phyloP scores from a whole-genome alignment of 148 eudicot genomes.

The Rhododendron griersonianum region DNA sequence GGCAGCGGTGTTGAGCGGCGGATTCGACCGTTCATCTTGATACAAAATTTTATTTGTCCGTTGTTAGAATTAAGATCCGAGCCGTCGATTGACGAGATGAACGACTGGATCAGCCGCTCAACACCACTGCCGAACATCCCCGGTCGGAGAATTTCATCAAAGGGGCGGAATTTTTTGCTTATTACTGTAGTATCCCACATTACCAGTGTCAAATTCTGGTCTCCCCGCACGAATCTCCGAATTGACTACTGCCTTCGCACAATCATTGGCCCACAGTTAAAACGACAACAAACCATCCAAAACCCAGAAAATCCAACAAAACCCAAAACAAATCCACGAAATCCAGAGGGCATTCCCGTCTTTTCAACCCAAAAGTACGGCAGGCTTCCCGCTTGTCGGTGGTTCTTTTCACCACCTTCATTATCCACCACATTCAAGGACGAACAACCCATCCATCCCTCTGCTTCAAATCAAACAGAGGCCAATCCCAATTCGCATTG shows the following conservation, averaged over 20 bases:
- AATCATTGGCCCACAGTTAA: background rate
- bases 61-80: no score
- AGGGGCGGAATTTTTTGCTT: no score
- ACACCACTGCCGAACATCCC: no score
- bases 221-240: conserved; percentile 3
- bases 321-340: background rate
- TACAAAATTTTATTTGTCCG: no score
- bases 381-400: background rate
- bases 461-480: conserved; percentile 4
- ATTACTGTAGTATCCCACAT: no score
- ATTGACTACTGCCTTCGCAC: background rate
- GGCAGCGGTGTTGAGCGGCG: no score
- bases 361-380: background rate
- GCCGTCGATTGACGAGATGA: no score
- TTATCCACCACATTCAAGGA: background rate
- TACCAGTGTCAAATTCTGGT: background rate
- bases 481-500: background rate
- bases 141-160: no score
- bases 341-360: background rate
- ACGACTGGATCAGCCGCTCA: no score
- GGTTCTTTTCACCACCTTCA: background rate
- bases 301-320: background rate
- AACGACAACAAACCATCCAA: background rate
- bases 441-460: background rate
- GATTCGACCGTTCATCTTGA: no score